A percentile compares a stretch with the other conserved stretches of the same genome.
phyloP scores from a whole-genome alignment of 1,139 yeast genomes.

The Geotrichum siamense region DNA sequence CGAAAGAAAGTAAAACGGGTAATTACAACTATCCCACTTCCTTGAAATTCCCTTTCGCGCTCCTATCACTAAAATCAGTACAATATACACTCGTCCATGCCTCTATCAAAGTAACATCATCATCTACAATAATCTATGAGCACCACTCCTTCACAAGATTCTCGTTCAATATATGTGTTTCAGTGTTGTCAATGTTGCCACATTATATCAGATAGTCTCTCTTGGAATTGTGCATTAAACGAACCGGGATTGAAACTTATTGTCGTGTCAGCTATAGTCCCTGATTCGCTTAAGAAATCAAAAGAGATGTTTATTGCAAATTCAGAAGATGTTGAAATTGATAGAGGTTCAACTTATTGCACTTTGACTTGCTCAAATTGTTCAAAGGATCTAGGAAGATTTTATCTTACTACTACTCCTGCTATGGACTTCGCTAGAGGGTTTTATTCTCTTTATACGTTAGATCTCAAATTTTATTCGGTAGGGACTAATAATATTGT shows the following conservation, averaged over 20 bases:
- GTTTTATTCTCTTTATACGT: constrained; percentile 8
- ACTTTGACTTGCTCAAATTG: constrained; percentile 11
- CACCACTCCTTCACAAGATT: no score
- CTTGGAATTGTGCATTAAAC: constrained; percentile 12
- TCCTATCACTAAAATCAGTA: no score
- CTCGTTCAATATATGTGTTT: no score
- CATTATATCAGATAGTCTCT: constrained; percentile 13
- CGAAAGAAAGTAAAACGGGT: not conserved
- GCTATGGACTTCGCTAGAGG: constrained; percentile 17
- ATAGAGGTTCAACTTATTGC: constrained; percentile 12
- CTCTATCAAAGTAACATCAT: no score
- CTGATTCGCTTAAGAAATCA: constrained; percentile 7
- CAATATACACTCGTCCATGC: no score
- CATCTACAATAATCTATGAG: no score
- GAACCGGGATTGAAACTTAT: constrained; percentile 13
- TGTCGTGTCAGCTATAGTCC: constrained; percentile 11
- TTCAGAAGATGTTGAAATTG: constrained; percentile 1
- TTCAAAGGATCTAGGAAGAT: constrained; percentile 7
- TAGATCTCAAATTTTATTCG: constrained; percentile 11
- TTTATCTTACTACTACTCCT: constrained; percentile 14
- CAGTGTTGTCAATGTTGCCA: constrained; percentile 15
- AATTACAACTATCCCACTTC: no score
- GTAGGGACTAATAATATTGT: constrained; percentile 3
- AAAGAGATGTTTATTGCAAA: not conserved
- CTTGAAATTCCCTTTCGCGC: no score